These are phyloP conservation scores for Fereydounia khargensis DNA, from an alignment of 1,284 basidiomycete genomes.

Conservation along the genomic window DNA sequence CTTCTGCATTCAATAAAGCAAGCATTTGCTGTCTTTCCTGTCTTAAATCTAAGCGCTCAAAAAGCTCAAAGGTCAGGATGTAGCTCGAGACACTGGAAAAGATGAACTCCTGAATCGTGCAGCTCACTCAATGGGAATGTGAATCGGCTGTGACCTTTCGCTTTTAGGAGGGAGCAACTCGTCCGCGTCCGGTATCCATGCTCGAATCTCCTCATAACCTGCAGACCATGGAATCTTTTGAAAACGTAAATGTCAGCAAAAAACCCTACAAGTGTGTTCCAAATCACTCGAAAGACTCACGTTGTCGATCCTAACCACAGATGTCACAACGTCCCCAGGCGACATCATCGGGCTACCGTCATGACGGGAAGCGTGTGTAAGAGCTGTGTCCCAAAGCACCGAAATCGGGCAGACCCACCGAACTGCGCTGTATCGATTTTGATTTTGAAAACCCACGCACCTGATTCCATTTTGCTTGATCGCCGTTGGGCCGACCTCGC, in stretches of 20 bases:
- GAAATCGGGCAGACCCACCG: too few species aligned
- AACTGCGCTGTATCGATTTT: too few species aligned
- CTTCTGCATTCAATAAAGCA: constrained; percentile 2
- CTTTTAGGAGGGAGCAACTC: neutral
- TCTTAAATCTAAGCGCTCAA: constrained; percentile 3
- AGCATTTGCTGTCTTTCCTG: constrained; percentile 2
- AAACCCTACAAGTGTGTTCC: too few species aligned
- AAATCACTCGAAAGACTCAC: neutral
- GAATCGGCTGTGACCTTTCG: neutral
- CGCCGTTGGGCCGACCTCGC: too few species aligned
- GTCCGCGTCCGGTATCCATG: constrained; percentile 1
- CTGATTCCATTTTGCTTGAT: too few species aligned
- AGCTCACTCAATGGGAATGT: constrained; percentile 6
- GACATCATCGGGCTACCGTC: too few species aligned
- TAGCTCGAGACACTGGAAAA: neutral
- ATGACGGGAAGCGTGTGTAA: too few species aligned
- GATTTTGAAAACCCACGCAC: too few species aligned
- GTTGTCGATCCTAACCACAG: constrained; percentile 3
- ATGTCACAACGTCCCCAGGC: too few species aligned
- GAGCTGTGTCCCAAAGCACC: too few species aligned
- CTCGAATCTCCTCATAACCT: neutral
- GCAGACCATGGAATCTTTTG: constrained; percentile 5
- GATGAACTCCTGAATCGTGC: too few species aligned
- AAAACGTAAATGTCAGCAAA: neutral
- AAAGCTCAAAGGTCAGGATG: too few species aligned